phyloP scores from a whole-genome alignment of 345 rosid genomes.

The Durio zibethinus region DNA sequence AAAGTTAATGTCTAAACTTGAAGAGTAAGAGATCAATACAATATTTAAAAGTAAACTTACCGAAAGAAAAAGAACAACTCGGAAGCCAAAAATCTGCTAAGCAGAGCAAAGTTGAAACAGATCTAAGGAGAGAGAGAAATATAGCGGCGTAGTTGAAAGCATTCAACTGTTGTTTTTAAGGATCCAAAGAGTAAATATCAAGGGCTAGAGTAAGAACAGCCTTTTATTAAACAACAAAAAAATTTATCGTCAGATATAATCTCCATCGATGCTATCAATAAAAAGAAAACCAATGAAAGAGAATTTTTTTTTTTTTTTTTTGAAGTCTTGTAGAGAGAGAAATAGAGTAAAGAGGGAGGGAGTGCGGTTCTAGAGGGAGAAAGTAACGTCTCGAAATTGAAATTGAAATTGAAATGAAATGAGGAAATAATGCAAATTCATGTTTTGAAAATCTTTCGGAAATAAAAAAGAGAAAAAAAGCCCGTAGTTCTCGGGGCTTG shows the following conservation, averaged over 20 bases:
- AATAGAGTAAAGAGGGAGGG: not conserved
- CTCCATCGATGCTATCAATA: slow-evolving; percentile 19
- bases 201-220: not conserved
- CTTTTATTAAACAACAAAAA: not conserved
- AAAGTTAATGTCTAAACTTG: not conserved
- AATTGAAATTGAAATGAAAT: not conserved
- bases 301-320: not conserved
- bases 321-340: not conserved
- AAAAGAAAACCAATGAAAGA: slow-evolving; percentile 7
- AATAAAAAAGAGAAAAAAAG: no score
- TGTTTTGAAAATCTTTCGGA: no score
- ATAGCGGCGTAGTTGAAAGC: not conserved
- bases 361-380: not conserved
- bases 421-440: not conserved
- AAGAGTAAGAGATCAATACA: not conserved
- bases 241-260: not conserved
- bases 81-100: not conserved
- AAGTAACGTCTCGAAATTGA: slow-evolving; percentile 13
- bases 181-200: not conserved
- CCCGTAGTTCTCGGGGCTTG: no score
- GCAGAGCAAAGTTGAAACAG: slow-evolving; percentile 7
- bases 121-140: not conserved
- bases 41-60: not conserved
- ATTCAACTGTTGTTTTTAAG: not conserved
- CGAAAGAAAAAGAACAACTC: not conserved